Evolutionary conservation across 2,329 filamentous ascomycete species (phyloP), one percentile per base, ranked within the genome.

Genomic region (Ophiosphaerella korrae): DNA sequence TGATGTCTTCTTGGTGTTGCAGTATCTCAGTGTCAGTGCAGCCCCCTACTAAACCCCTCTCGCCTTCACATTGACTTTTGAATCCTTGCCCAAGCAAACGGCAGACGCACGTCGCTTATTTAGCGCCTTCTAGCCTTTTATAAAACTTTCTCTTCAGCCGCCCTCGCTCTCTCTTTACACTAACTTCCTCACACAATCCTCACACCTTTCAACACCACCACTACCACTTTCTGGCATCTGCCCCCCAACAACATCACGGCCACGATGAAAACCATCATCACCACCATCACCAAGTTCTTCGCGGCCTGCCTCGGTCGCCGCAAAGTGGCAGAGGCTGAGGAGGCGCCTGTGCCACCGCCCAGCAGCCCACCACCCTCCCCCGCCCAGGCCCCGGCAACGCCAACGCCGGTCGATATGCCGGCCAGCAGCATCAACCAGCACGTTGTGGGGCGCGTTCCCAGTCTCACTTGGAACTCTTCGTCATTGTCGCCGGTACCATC

Each of bases 1-100:
- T 32, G 13, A 3, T n/a, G 26, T 49, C 35, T 8, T 40, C 42
- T 37, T 55, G 48, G 45, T 55, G 49, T 49, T 52, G 52, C 39
- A 55, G 38, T 24, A 12, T 18, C 34, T 44, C 48, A 55, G 52
- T 52, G 48, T 21, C 29, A 23, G 13, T 44, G 39, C 48, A 45
- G 24, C 14, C 2, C 23, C 39, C 39, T 31, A 2, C 13, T 11
- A 23, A 41, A 32, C 41, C 45, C 26, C 23, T 18, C 23, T 48
- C 44, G 42, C 48, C 37, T 14, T 35, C 42, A 34, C 31, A 8
- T 11, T 37, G 16, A 23, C 18, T 41, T 41, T 29, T 41, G 23
- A 18, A 26, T 13, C 23, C 42, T 26, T 26, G 14, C 23, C 21
- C 21, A 7, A 14, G 7, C 16, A 14, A 43, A 33, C 23, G 23